A percentile compares a stretch with the other conserved stretches of the same genome.
These are phyloP conservation scores for Dactylonectria macrodidyma DNA, from an alignment of 2,329 filamentous ascomycete species.

Conservation along the genomic window DNA sequence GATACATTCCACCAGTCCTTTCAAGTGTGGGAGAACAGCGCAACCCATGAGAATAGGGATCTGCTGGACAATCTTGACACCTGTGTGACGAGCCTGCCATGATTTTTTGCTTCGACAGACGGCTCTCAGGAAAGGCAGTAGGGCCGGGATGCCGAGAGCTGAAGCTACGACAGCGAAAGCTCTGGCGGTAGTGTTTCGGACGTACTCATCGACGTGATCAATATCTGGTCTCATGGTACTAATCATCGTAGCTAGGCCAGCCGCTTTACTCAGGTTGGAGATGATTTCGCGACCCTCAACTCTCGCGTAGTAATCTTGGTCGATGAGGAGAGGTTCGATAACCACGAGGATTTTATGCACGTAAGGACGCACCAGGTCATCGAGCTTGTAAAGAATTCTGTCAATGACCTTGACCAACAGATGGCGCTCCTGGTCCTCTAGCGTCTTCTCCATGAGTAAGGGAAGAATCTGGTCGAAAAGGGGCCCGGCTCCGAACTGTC, in stretches of 20 bases:
- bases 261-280: conserved; percentile 96
- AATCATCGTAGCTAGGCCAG: conserved; percentile 98
- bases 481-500: conserved; percentile 93
- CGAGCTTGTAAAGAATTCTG: conserved; percentile 97
- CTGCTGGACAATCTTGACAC: conserved; percentile 99
- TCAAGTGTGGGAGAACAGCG: conserved; percentile 93
- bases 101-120: conserved; percentile 99
- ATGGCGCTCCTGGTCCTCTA: conserved; percentile 98
- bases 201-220: conserved; percentile 98
- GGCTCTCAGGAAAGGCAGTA: conserved; percentile 94
- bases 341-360: conserved; percentile 99
- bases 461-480: conserved; percentile 98
- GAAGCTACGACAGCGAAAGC: conserved; percentile 98
- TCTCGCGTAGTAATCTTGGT: conserved; percentile 98
- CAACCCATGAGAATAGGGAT: conserved; percentile 99
- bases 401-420: conserved; percentile 99
- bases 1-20: conserved; percentile 96
- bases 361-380: conserved; percentile 95
- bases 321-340: conserved; percentile 98
- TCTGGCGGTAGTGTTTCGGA: conserved; percentile 96
- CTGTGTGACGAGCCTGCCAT: conserved; percentile 97
- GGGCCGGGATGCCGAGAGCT: conserved; percentile 93
- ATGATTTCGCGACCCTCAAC: conserved; percentile 99
- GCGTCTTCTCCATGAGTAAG: conserved; percentile 96
- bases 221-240: conserved; percentile 99